Conservation (phyloP, 208 protist species). For the Leishmania gerbilli region DNA sequence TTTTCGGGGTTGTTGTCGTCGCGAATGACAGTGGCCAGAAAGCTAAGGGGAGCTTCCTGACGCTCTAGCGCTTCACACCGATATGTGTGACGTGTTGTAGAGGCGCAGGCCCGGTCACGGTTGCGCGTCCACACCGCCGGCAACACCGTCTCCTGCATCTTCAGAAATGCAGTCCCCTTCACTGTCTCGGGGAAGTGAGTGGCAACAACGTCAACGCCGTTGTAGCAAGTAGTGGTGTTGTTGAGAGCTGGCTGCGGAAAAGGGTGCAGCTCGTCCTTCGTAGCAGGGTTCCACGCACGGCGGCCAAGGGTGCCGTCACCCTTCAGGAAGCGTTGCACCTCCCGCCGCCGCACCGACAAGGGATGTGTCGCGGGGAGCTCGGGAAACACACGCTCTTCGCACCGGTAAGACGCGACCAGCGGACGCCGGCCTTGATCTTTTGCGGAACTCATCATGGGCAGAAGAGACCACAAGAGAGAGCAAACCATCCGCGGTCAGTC, state of each 20-base stretch:
- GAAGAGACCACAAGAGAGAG: not conserved
- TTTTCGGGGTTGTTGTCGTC: conserved; percentile 50
- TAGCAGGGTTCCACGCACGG: conserved; percentile 70
- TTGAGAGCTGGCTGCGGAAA: conserved; percentile 69
- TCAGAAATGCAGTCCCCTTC: conserved; percentile 42
- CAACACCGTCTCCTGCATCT: conserved; percentile 17
- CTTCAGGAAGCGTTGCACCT: conserved; percentile 50
- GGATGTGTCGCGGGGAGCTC: conserved; percentile 28
- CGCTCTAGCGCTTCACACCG: conserved; percentile 34
- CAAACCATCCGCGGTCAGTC: not conserved
- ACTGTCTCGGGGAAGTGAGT: conserved; percentile 67
- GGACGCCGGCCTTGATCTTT: not conserved
- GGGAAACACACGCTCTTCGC: conserved; percentile 56
- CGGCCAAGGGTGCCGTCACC: conserved; percentile 27
- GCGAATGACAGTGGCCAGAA: conserved; percentile 45
- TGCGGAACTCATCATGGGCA: conserved; percentile 7
- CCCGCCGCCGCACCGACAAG: conserved; percentile 29
- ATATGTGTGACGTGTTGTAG: conserved; percentile 39
- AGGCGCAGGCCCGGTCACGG: conserved; percentile 10
- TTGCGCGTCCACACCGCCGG: conserved; percentile 41
- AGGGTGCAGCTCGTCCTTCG: conserved; percentile 66
- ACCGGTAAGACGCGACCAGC: conserved; percentile 2
- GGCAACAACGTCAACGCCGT: conserved; percentile 57
- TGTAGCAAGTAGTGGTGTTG: conserved; percentile 55
- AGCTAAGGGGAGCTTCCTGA: conserved; percentile 38